Conservation (phyloP, 2,329 filamentous ascomycete genomes). For the Diplodia intermedia region DNA sequence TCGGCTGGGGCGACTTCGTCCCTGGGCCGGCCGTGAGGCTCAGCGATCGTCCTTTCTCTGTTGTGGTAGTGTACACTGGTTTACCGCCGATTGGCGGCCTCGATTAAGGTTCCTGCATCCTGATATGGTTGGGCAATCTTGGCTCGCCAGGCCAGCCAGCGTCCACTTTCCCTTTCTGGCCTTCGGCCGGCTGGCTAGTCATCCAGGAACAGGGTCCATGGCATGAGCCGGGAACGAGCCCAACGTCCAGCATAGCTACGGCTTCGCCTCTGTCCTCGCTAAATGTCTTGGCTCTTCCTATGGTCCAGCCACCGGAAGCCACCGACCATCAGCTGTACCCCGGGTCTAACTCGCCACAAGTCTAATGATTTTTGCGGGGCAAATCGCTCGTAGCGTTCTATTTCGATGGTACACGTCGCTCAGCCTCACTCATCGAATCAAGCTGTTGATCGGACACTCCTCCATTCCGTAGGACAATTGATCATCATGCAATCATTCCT, state of each 20-base stretch:
- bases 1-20: neutral
- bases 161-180: neutral
- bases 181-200: neutral
- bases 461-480: no score
- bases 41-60: neutral
- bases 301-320: slow-evolving; percentile 1
- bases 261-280: neutral
- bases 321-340: neutral
- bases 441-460: no score
- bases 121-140: neutral
- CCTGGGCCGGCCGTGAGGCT: neutral
- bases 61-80: neutral
- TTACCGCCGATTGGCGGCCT: neutral
- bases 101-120: neutral
- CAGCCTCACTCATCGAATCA: neutral
- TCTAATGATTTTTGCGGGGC: neutral
- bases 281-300: slow-evolving; percentile 3
- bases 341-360: neutral
- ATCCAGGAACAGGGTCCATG: neutral
- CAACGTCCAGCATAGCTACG: neutral
- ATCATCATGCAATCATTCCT: no score
- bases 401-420: neutral
- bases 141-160: neutral
- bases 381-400: neutral
- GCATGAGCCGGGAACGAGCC: neutral